Evolutionary conservation across 2,329 filamentous ascomycete species (phyloP).

Genomic region (Phialophora chinensis): DNA sequence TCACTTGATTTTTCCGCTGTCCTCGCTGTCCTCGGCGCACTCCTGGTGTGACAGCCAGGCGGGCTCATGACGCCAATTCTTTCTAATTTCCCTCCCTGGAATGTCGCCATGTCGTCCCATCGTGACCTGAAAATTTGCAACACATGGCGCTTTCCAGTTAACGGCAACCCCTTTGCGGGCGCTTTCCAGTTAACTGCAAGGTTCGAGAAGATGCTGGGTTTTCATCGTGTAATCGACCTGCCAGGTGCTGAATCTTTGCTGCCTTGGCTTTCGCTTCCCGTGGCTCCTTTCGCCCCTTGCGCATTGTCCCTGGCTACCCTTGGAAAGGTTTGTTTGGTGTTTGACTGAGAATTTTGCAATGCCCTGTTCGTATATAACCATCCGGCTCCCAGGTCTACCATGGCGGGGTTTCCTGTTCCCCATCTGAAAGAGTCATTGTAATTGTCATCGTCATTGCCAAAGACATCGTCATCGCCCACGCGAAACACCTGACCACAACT

Average conservation of each 20-base stretch:
- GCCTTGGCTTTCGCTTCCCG: conserved; percentile 11
- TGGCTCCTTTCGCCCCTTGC: conserved; percentile 7
- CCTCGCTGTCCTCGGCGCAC: background rate
- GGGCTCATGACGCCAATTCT: conserved; percentile 3
- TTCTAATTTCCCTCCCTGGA: conserved; percentile 4
- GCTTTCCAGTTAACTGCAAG: conserved; percentile 38
- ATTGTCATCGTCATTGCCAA: background rate
- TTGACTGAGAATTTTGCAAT: conserved; percentile 11
- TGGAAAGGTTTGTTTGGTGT: background rate
- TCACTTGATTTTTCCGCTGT: conserved; percentile 5
- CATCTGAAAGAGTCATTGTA: background rate
- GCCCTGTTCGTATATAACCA: conserved; percentile 20
- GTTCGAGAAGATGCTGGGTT: conserved; percentile 23
- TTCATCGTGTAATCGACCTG: conserved; percentile 20
- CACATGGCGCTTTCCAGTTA: conserved; percentile 40
- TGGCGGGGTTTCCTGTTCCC: background rate
- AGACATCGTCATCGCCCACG: background rate
- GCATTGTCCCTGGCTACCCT: background rate
- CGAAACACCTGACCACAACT: background rate
- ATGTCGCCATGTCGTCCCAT: conserved; percentile 18
- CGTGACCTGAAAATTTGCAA: conserved; percentile 38
- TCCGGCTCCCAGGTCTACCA: background rate
- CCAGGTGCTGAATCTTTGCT: background rate
- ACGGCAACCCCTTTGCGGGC: conserved; percentile 35
- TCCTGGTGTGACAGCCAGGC: background rate